Conservation (phyloP, 2,329 filamentous ascomycete genomes). For the Cyphellophora europaea region DNA sequence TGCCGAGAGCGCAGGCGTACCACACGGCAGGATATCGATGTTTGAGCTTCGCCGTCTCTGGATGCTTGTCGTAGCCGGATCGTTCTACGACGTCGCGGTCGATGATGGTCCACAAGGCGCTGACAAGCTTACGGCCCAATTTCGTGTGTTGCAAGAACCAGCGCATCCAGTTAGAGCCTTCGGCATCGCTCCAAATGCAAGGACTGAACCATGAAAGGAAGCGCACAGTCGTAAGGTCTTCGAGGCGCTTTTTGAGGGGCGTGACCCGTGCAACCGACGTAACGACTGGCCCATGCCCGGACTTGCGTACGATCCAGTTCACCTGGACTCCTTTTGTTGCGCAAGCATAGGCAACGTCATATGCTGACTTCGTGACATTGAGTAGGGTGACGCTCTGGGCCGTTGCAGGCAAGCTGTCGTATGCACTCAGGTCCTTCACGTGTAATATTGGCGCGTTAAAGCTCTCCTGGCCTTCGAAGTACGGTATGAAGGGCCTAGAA, state of each 20-base stretch:
- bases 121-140: slow-evolving; percentile 38
- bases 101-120: slow-evolving; percentile 44
- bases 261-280: slow-evolving; percentile 54
- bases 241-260: slow-evolving; percentile 56
- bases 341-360: slow-evolving; percentile 52
- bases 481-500: slow-evolving; percentile 46
- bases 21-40: slow-evolving; percentile 37
- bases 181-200: slow-evolving; percentile 58
- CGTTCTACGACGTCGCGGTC: slow-evolving; percentile 37
- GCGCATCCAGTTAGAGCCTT: slow-evolving; percentile 28
- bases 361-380: slow-evolving; percentile 53
- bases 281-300: slow-evolving; percentile 48
- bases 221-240: slow-evolving; percentile 57
- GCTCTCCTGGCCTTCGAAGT: slow-evolving; percentile 36
- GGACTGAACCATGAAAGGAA: slow-evolving; percentile 66
- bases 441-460: slow-evolving; percentile 50
- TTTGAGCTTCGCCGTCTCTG: slow-evolving; percentile 34
- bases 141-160: slow-evolving; percentile 41
- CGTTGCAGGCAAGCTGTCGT: slow-evolving; percentile 22
- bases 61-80: slow-evolving; percentile 37
- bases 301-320: slow-evolving; percentile 48
- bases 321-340: slow-evolving; percentile 45
- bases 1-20: slow-evolving; percentile 46
- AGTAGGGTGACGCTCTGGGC: slow-evolving; percentile 41
- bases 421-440: slow-evolving; percentile 40